Conservation (phyloP, 1,139 yeast species). For the Geotrichum bryndzae region DNA sequence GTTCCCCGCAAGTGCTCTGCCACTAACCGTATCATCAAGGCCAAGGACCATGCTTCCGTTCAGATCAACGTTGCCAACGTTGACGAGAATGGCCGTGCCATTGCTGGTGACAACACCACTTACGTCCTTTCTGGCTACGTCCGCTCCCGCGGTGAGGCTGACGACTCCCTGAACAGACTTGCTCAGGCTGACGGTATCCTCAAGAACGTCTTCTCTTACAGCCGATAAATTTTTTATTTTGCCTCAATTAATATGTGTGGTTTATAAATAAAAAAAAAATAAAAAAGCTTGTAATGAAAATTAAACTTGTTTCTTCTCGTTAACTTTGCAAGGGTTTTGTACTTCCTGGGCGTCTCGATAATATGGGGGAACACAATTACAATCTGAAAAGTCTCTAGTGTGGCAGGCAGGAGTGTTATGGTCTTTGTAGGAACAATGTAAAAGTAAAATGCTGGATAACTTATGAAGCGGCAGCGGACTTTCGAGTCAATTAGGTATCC, state of each 20-base stretch:
- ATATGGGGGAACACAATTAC: too few relatives aligned
- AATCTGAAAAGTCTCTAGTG: too few relatives aligned
- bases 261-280: neutral
- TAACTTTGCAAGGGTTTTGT: neutral
- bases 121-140: conserved; percentile 97
- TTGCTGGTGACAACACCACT: conserved; percentile 86
- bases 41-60: conserved; percentile 99
- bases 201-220: conserved; percentile 98
- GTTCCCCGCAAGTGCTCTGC: conserved; percentile 99
- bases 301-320: neutral
- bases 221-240: conserved; percentile 62
- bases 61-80: conserved; percentile 84
- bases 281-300: neutral
- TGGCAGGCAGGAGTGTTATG: too few relatives aligned
- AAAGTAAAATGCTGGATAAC: too few relatives aligned
- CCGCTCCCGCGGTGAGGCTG: conserved; percentile 90
- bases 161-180: conserved; percentile 98
- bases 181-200: conserved; percentile 98
- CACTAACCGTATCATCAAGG: conserved; percentile 99
- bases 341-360: too few relatives aligned
- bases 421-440: too few relatives aligned
- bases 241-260: neutral
- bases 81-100: conserved; percentile 94
- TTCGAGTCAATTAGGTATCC: too few relatives aligned
- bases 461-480: too few relatives aligned